A percentile compares a stretch with the other conserved stretches of the same genome.
phyloP scores from a whole-genome alignment of 805 yeast genomes.

The Candida boleticola region DNA sequence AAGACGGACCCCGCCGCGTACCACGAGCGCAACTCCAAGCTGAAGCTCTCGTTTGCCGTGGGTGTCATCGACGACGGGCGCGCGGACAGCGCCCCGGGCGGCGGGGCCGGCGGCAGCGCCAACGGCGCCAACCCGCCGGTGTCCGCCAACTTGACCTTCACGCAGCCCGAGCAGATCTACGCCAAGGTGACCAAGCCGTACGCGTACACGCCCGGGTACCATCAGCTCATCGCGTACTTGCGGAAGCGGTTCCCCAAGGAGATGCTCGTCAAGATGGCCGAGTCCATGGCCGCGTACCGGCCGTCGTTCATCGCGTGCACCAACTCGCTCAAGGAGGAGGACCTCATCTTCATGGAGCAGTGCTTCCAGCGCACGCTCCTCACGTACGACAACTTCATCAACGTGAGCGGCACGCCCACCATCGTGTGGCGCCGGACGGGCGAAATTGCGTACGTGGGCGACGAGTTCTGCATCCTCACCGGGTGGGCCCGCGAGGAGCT shows the following conservation, averaged over 20 bases:
- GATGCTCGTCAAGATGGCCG: constrained; percentile 77
- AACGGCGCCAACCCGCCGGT: background rate
- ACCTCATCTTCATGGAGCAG: constrained; percentile 91
- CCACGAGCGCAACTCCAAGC: constrained; percentile 35
- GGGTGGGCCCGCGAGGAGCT: constrained; percentile 83
- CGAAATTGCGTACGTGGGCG: constrained; percentile 92
- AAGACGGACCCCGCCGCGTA: constrained; percentile 41
- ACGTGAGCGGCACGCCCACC: constrained; percentile 89
- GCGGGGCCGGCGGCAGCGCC: constrained; percentile 4
- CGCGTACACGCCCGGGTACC: constrained; percentile 89
- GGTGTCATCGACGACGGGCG: constrained; percentile 36
- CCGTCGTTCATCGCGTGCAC: constrained; percentile 94
- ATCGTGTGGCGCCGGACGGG: constrained; percentile 95
- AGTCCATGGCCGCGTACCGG: constrained; percentile 84
- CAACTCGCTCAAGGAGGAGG: constrained; percentile 83
- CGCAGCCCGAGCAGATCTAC: constrained; percentile 78
- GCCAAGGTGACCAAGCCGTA: constrained; percentile 73
- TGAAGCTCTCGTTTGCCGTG: constrained; percentile 46
- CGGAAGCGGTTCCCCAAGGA: constrained; percentile 65
- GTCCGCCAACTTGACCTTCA: constrained; percentile 25
- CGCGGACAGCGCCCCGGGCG: constrained; percentile 8
- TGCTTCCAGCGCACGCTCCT: constrained; percentile 89
- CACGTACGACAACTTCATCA: constrained; percentile 83
- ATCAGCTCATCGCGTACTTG: constrained; percentile 71
- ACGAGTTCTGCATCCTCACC: constrained; percentile 84